Percentiles rank a stretch among this genome's conserved stretches.
Evolutionary conservation across 2,329 filamentous ascomycete species (phyloP).

Genomic region (Ascosphaera apis): DNA sequence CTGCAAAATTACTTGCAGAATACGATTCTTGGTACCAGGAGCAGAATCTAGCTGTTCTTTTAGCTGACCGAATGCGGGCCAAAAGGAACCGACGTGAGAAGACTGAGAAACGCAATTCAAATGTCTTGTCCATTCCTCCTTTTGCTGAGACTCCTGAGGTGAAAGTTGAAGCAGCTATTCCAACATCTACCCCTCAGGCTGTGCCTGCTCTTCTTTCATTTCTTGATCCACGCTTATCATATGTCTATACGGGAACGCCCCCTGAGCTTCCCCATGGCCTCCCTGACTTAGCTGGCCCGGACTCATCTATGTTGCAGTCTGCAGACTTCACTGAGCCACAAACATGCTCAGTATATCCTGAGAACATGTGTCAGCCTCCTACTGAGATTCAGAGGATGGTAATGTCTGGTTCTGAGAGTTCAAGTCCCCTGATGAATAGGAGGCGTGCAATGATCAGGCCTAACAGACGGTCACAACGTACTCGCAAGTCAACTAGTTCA

Average conservation of each 20-base stretch:
- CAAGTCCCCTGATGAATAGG: not conserved
- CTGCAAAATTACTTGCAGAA: constrained; percentile 36
- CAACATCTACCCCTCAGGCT: constrained; percentile 1
- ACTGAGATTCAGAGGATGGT: too few relatives aligned
- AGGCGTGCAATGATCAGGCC: not conserved
- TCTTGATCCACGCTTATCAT: not conserved
- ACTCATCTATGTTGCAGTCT: too few relatives aligned
- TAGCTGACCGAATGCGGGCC: constrained; percentile 55
- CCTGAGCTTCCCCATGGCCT: not conserved
- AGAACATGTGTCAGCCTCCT: not conserved
- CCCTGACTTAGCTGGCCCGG: too few relatives aligned
- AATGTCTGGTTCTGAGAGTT: too few relatives aligned
- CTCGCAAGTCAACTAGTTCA: not conserved
- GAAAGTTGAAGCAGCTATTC: constrained; percentile 2
- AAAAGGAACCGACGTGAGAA: constrained; percentile 27
- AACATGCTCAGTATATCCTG: not conserved
- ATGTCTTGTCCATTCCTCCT: constrained; percentile 1
- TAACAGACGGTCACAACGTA: not conserved
- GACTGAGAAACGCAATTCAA: too few relatives aligned
- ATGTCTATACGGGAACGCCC: not conserved
- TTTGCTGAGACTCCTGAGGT: constrained; percentile 1
- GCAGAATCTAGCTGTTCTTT: constrained; percentile 46
- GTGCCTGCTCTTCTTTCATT: not conserved
- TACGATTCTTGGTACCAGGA: constrained; percentile 61
- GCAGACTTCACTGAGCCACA: too few relatives aligned